Evolutionary conservation across 1,284 basidiomycete genomes (phyloP).

Genomic region (Volvariella volvacea): DNA sequence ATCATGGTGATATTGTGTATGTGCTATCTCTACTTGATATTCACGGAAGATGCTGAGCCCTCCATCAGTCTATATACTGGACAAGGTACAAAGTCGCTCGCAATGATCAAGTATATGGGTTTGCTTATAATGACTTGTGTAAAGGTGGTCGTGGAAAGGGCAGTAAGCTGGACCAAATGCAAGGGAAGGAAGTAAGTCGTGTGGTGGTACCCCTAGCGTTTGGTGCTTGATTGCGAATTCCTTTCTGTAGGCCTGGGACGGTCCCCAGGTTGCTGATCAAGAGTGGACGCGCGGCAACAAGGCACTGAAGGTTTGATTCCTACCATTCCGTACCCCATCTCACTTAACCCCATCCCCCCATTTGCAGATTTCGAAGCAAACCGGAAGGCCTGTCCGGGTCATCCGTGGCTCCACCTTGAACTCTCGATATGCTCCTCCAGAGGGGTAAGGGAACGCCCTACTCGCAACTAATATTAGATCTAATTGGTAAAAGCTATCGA

Average conservation of each 20-base stretch:
- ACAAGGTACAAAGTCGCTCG: too few relatives aligned
- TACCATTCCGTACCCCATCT: too few relatives aligned
- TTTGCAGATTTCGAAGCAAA: constrained; percentile 13
- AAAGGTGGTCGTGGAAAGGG: constrained; percentile 5
- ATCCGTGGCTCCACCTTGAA: constrained; percentile 18
- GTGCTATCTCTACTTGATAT: constrained; percentile 6
- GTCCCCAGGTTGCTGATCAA: constrained; percentile 17
- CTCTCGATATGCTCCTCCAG: constrained; percentile 18
- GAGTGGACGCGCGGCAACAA: constrained; percentile 20
- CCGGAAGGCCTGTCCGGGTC: constrained; percentile 19
- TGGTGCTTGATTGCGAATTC: not conserved
- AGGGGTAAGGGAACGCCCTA: constrained; percentile 15
- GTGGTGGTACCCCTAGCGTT: constrained; percentile 10
- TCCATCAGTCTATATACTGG: too few relatives aligned
- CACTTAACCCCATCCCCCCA: not conserved
- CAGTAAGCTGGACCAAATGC: constrained; percentile 9
- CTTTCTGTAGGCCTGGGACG: constrained; percentile 12
- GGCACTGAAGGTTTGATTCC: constrained; percentile 14
- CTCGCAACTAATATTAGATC: not conserved
- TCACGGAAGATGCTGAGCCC: not conserved
- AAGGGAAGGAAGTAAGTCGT: constrained; percentile 1
- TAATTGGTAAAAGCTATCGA: constrained; percentile 11
- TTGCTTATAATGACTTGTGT: too few relatives aligned
- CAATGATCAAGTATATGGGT: too few relatives aligned
- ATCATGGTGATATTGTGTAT: constrained; percentile 19